Conservation (phyloP, 148 eudicot species). For the Arbutus unedo region DNA sequence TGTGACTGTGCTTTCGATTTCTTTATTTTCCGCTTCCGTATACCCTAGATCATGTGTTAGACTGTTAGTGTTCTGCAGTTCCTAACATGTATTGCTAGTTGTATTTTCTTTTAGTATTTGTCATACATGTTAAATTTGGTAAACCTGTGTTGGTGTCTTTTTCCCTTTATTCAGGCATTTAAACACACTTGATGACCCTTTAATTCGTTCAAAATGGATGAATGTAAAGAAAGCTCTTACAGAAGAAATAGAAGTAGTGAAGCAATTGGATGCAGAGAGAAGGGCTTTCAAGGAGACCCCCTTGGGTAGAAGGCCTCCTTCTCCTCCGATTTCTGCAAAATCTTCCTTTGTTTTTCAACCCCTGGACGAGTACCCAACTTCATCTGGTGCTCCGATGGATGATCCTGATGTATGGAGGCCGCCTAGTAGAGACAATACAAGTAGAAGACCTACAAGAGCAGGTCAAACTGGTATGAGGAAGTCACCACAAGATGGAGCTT, state of each 20-base stretch:
- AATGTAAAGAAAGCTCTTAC: slow-evolving; percentile 86
- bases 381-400: slow-evolving; percentile 73
- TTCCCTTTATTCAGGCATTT: slow-evolving; percentile 52
- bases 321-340: slow-evolving; percentile 89
- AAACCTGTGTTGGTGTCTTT: not conserved
- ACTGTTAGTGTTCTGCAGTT: not conserved
- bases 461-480: slow-evolving; percentile 71
- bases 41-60: not conserved
- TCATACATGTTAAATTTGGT: not conserved
- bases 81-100: not conserved
- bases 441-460: slow-evolving; percentile 69
- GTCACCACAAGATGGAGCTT: slow-evolving; percentile 83
- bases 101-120: not conserved
- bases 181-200: slow-evolving; percentile 81
- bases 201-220: slow-evolving; percentile 88
- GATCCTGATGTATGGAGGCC: slow-evolving; percentile 99
- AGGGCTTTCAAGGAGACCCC: slow-evolving; percentile 83
- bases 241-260: slow-evolving; percentile 94
- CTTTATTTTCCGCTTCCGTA: not conserved
- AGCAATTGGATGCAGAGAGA: slow-evolving; percentile 92
- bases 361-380: slow-evolving; percentile 89
- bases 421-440: slow-evolving; percentile 70
- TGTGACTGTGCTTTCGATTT: not conserved
- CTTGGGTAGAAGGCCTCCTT: slow-evolving; percentile 81
- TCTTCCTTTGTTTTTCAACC: slow-evolving; percentile 96